Base-by-base conservation (phyloP, 768 basidiomycete genomes). In the Floccularia luteovirens region DNA sequence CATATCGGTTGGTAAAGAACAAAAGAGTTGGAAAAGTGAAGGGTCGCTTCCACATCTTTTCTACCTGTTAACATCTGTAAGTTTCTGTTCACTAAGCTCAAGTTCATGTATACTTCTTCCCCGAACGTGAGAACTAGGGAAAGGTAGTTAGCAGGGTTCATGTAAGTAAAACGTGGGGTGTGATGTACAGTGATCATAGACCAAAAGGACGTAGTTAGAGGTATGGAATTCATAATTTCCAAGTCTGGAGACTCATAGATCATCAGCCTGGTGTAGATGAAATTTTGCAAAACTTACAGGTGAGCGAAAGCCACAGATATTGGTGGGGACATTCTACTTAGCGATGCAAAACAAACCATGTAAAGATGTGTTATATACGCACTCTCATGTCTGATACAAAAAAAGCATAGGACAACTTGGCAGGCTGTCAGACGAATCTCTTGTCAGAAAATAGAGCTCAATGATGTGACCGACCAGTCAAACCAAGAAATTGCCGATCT, bases 181-280 rank as follows among this genome's bases (percentile, higher is more conserved):
- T n/a, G n/a, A n/a, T n/a, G n/a, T 30, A 52, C 51, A 41, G 33
- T 52, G 48, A 37, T 52, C 51, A 36, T 49, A 52, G 4, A 52
- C 31, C n/a, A 52, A 35, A 40, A 52, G 41, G 20, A 48, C 51
- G 48, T 48, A 49, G 43, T 52, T 52, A 24, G 50, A 52, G 10
- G 50, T 52, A 36, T 52, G 50, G 17, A 52, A 52, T 38, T 49
- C 46, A 40, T 52, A 52, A 37, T 52, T 52, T 10, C 50, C 50
- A 19, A 49, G 39, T 36, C 50, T 52, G 32, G 11, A 25, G 5
- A 25, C 3, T 3, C 14, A 39, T 25, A 10, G 14, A 11, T 5
- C 23, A 36, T 24, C 13, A 16, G 5, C 25, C 20, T 36, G 16
- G 13, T 24, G 19, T 21, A 36, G 13, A 23, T 8, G 23, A 34